These are phyloP conservation scores for Epichloe festucae DNA, from an alignment of 2,329 filamentous ascomycete species.

Conservation along the genomic window DNA sequence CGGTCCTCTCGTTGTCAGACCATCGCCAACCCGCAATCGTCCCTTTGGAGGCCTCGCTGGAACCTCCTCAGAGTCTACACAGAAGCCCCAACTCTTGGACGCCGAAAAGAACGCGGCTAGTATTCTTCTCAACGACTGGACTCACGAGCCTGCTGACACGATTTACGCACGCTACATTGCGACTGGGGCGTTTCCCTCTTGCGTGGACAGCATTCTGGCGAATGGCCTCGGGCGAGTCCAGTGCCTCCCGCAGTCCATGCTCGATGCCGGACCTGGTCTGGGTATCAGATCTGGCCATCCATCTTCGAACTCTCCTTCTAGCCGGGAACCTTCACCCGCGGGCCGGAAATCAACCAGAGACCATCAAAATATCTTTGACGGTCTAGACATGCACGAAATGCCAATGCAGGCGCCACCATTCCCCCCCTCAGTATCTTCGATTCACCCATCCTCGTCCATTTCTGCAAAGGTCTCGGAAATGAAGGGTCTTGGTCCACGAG, in stretches of 20 bases:
- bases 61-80: background rate
- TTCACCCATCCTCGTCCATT: background rate
- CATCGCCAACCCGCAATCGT: background rate
- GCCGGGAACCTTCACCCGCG: too few species aligned
- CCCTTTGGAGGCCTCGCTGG: background rate
- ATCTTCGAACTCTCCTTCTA: too few species aligned
- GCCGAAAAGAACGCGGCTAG: constrained; percentile 1
- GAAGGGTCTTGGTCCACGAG: background rate
- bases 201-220: constrained; percentile 4
- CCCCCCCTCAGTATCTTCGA: background rate
- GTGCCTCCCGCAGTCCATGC: constrained; percentile 1
- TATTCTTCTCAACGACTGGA: constrained; percentile 5
- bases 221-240: constrained; percentile 1
- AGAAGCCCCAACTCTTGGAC: background rate
- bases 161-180: background rate
- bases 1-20: constrained; percentile 1
- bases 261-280: background rate
- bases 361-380: background rate
- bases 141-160: constrained; percentile 1
- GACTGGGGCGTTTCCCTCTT: constrained; percentile 1
- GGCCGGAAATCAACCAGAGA: background rate
- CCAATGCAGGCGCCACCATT: background rate
- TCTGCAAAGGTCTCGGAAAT: background rate
- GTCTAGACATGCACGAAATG: background rate
- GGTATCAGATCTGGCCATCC: background rate